Evolutionary conservation across 495 filamentous ascomycete species (phyloP).

Genomic region (Penicillium arizonense): DNA sequence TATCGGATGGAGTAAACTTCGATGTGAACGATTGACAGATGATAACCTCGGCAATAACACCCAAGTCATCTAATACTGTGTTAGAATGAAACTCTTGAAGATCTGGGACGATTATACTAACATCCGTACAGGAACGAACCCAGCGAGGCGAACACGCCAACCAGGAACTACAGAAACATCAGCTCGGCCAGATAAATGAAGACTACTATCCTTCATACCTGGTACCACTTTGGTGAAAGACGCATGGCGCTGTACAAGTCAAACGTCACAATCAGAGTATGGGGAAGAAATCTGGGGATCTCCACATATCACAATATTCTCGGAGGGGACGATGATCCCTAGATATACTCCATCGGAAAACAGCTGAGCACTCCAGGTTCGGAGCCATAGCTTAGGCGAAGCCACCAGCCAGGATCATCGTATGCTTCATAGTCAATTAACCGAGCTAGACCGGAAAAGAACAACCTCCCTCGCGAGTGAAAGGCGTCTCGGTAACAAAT

Average conservation of each 20-base stretch:
- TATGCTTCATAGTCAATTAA: no score
- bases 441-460: no score
- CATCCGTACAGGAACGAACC: conserved; percentile 61
- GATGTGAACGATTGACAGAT: conserved; percentile 46
- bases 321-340: not conserved
- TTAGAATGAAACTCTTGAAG: conserved; percentile 18
- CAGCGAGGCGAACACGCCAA: conserved; percentile 61
- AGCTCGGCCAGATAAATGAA: not conserved
- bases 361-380: not conserved
- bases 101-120: conserved; percentile 11
- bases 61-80: conserved; percentile 39
- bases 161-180: conserved; percentile 48
- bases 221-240: conserved; percentile 55
- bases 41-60: conserved; percentile 62
- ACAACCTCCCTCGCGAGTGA: no score
- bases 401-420: no score
- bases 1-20: conserved; percentile 50
- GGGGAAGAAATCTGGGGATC: conserved; percentile 18
- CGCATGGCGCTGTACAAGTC: conserved; percentile 35
- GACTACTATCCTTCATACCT: conserved; percentile 33
- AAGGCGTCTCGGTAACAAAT: no score
- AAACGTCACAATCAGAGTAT: not conserved
- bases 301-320: conserved; percentile 10
- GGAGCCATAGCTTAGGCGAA: no score
- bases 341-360: conserved; percentile 2